Percentiles rank a stretch among this genome's conserved stretches.
Conservation (phyloP, 176 grass and related monocot species). For the Raddia distichophylla region DNA sequence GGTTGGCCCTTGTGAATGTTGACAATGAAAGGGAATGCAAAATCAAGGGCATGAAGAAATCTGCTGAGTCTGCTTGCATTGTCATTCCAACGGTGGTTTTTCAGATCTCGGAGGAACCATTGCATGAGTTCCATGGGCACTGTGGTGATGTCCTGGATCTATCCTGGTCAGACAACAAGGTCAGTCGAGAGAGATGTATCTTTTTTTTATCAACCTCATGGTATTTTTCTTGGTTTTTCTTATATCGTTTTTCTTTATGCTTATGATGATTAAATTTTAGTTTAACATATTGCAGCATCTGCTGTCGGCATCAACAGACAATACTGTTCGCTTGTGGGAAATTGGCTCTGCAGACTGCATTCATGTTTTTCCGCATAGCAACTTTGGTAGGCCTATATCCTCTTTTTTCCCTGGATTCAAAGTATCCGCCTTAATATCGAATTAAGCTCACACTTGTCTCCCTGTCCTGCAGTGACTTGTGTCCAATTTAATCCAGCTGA, state of each 20-base stretch:
- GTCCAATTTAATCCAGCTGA: constrained; percentile 81
- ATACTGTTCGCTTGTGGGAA: constrained; percentile 91
- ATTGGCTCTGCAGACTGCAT: constrained; percentile 67
- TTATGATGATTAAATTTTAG: constrained; percentile 31
- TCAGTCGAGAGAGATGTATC: constrained; percentile 41
- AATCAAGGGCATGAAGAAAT: constrained; percentile 54
- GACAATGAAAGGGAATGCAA: constrained; percentile 47
- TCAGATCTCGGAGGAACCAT: constrained; percentile 64
- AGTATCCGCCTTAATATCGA: constrained; percentile 16
- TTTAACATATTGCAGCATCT: constrained; percentile 58
- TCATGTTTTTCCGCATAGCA: constrained; percentile 72
- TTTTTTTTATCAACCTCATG: neutral
- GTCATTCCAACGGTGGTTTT: constrained; percentile 72
- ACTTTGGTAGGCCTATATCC: constrained; percentile 64
- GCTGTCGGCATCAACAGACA: constrained; percentile 81
- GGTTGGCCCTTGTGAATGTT: constrained; percentile 44
- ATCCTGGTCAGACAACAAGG: constrained; percentile 88
- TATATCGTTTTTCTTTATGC: constrained; percentile 9
- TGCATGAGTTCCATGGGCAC: constrained; percentile 84
- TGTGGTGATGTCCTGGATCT: constrained; percentile 76
- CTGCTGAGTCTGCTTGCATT: constrained; percentile 69
- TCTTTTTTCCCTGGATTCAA: constrained; percentile 18
- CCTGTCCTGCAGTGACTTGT: constrained; percentile 73
- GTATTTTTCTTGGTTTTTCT: constrained; percentile 7
- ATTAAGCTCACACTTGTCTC: constrained; percentile 23